These are phyloP conservation scores for Debaryomyces coudertii DNA, from an alignment of 1,139 yeast genomes.

Conservation along the genomic window DNA sequence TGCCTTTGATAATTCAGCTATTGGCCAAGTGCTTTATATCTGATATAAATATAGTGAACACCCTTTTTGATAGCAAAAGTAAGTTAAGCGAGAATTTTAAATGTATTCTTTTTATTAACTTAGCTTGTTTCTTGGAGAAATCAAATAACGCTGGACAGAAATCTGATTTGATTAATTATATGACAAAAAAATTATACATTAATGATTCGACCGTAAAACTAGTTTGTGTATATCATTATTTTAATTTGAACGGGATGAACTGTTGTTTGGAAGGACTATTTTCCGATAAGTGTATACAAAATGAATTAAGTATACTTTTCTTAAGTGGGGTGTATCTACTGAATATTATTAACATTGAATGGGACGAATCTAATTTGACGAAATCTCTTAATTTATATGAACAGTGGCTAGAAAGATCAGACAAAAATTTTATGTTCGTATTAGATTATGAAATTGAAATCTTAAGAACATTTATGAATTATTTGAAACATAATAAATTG, in stretches of 20 bases:
- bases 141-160: conserved; percentile 15
- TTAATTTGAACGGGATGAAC: conserved; percentile 24
- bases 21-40: conserved; percentile 16
- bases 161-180: conserved; percentile 18
- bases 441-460: conserved; percentile 32
- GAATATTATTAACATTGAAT: conserved; percentile 23
- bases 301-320: conserved; percentile 15
- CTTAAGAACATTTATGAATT: conserved; percentile 32
- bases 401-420: conserved; percentile 15
- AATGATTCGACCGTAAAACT: conserved; percentile 15
- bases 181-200: conserved; percentile 18
- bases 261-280: conserved; percentile 16
- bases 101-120: conserved; percentile 4
- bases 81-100: conserved; percentile 13
- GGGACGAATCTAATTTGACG: conserved; percentile 22
- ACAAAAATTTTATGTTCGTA: neutral
- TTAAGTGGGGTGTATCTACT: conserved; percentile 26
- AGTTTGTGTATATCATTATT: conserved; percentile 25
- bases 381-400: conserved; percentile 17
- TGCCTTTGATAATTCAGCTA: conserved; percentile 16
- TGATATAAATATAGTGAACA: neutral
- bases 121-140: conserved; percentile 17
- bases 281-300: neutral
- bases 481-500: conserved; percentile 40
- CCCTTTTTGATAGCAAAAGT: conserved; percentile 8